Percentiles rank a stretch among this genome's conserved stretches.
Evolutionary conservation across 2,329 filamentous ascomycete genomes (phyloP).

Genomic region (Clonostachys byssicola): DNA sequence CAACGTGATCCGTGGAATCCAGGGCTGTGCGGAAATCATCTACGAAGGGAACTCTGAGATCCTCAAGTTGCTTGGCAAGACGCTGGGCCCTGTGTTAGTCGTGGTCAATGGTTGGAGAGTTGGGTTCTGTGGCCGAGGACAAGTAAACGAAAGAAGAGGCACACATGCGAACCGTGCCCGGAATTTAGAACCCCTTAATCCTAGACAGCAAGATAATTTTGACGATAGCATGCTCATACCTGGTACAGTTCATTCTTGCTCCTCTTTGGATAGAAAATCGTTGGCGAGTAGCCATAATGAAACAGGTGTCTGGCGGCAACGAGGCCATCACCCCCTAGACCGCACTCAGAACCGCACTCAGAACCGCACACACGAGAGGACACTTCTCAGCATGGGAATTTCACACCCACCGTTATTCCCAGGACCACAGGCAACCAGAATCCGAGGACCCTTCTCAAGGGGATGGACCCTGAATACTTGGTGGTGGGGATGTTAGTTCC

Average conservation of each 20-base stretch:
- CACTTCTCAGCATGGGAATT: no score
- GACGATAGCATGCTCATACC: slow-evolving; percentile 39
- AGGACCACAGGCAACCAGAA: slow-evolving; percentile 90
- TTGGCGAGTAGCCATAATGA: slow-evolving; percentile 87
- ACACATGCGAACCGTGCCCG: no score
- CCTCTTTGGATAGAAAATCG: slow-evolving; percentile 89
- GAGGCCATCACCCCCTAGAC: slow-evolving; percentile 82
- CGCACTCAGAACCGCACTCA: slow-evolving; percentile 23
- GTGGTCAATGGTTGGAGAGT: slow-evolving; percentile 12
- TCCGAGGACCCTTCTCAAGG: slow-evolving; percentile 60
- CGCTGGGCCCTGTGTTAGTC: slow-evolving; percentile 45
- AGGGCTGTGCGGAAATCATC: slow-evolving; percentile 72
- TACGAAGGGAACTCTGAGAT: slow-evolving; percentile 79
- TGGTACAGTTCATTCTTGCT: slow-evolving; percentile 87
- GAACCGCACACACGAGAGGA: not conserved
- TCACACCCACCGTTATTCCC: slow-evolving; percentile 58
- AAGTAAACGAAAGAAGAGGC: no score
- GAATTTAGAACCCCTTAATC: no score
- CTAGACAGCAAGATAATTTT: not conserved
- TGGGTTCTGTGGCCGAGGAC: no score
- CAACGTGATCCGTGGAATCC: slow-evolving; percentile 67
- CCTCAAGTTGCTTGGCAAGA: slow-evolving; percentile 77
- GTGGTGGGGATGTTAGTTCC: no score
- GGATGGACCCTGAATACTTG: slow-evolving; percentile 86
- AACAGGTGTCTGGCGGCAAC: slow-evolving; percentile 89